Percentiles rank a stretch among this genome's conserved stretches.
Evolutionary conservation across 257 asterid species (phyloP).

Genomic region (Solanum acaule): DNA sequence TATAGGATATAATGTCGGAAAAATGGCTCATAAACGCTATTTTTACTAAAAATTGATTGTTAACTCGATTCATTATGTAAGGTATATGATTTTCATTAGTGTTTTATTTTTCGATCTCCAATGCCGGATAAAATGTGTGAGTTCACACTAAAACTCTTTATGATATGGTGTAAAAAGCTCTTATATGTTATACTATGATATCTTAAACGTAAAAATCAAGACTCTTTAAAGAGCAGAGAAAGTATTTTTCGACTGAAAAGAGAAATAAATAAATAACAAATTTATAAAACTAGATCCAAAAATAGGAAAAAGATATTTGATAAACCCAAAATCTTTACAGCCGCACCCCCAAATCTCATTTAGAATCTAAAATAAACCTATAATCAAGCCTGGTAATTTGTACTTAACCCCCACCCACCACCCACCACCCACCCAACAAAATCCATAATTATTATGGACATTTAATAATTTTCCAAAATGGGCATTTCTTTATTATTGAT

Average conservation of each 20-base stretch:
- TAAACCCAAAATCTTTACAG: constrained; percentile 23
- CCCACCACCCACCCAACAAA: not conserved
- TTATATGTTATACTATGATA: not conserved
- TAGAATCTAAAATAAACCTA: not conserved
- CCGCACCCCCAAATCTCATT: not conserved
- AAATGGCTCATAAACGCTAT: not conserved
- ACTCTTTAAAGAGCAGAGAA: too few relatives aligned
- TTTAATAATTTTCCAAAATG: not conserved
- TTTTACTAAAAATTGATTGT: not conserved
- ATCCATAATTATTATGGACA: not conserved
- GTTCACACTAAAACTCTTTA: not conserved
- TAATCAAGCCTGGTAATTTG: not conserved
- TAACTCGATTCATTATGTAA: not conserved
- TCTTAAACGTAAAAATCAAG: not conserved
- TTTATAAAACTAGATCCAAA: not conserved
- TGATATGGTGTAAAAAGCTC: not conserved
- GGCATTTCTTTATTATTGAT: constrained; percentile 7
- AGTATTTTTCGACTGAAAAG: too few relatives aligned
- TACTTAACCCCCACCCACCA: not conserved
- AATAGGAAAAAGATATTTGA: not conserved
- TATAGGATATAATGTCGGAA: not conserved
- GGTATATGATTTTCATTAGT: not conserved
- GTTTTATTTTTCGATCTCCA: too few relatives aligned
- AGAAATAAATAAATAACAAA: too few relatives aligned
- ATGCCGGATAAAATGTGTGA: not conserved